Conservation (phyloP, 345 rosid genomes). For the Syzygium aromaticum region DNA sequence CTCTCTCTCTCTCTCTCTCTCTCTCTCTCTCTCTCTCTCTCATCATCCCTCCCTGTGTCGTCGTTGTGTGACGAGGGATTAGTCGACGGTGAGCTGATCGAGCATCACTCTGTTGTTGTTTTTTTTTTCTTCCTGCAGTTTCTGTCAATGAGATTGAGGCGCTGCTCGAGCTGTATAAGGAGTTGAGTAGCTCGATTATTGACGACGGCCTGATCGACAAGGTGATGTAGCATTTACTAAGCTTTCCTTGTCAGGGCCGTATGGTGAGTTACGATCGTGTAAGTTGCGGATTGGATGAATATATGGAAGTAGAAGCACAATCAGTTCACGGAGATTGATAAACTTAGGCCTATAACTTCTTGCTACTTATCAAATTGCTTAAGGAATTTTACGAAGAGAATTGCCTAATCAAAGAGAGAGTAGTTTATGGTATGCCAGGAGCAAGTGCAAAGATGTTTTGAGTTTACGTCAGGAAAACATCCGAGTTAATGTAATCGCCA, state of each 20-base stretch:
- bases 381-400: not conserved
- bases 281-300: not conserved
- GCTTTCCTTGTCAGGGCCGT: not conserved
- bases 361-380: not conserved
- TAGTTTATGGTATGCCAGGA: not conserved
- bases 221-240: conserved; percentile 14
- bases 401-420: not conserved
- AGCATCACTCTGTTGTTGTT: not conserved
- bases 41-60: not conserved
- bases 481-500: not conserved
- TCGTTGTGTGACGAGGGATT: not conserved
- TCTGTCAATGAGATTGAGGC: conserved; percentile 60
- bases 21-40: not conserved
- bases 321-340: not conserved
- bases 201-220: conserved; percentile 61
- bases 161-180: conserved; percentile 45
- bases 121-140: conserved; percentile 26
- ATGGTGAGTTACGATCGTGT: not conserved
- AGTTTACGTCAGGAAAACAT: not conserved
- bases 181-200: conserved; percentile 45
- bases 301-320: not conserved
- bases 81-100: not conserved
- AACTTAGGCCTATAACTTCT: not conserved
- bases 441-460: not conserved
- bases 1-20: not conserved